phyloP scores from a whole-genome alignment of 2,329 filamentous ascomycete species.

The Zarea fungicola region DNA sequence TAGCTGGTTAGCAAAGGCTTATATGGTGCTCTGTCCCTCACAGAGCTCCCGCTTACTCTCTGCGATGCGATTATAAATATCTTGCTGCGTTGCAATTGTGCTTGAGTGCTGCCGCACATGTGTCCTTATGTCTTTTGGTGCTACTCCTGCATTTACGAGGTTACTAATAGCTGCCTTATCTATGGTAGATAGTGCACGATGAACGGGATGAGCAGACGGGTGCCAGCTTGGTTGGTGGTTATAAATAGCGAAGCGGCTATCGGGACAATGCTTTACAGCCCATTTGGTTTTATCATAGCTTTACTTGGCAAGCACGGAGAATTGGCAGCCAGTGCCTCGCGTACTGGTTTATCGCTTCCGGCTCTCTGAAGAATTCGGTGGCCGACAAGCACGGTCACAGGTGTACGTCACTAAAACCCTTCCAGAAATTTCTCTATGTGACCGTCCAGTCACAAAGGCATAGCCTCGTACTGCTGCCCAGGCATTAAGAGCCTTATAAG shows the following conservation, averaged over 20 bases:
- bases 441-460: slow-evolving; percentile 13
- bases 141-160: slow-evolving; percentile 14
- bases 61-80: slow-evolving; percentile 21
- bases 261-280: slow-evolving; percentile 1
- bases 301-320: slow-evolving; percentile 14
- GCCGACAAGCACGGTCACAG: neutral
- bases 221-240: slow-evolving; percentile 5
- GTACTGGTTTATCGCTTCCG: slow-evolving; percentile 9
- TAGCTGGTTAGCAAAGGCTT: slow-evolving; percentile 19
- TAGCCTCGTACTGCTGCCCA: slow-evolving; percentile 14
- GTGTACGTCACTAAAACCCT: slow-evolving; percentile 1
- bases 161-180: slow-evolving; percentile 1
- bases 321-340: slow-evolving; percentile 13
- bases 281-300: slow-evolving; percentile 4
- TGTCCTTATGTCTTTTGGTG: slow-evolving; percentile 16
- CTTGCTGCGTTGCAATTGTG: slow-evolving; percentile 16
- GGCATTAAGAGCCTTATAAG: slow-evolving; percentile 12
- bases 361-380: neutral
- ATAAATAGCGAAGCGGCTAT: slow-evolving; percentile 8
- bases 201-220: neutral
- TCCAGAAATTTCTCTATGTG: slow-evolving; percentile 7
- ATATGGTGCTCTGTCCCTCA: slow-evolving; percentile 18
- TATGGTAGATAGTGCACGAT: slow-evolving; percentile 3
- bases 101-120: slow-evolving; percentile 15
- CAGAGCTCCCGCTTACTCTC: slow-evolving; percentile 11